Percentiles rank a stretch among this genome's conserved stretches.
These are phyloP conservation scores for Melampsora americana DNA, from an alignment of 1,284 basidiomycete species.

Conservation along the genomic window DNA sequence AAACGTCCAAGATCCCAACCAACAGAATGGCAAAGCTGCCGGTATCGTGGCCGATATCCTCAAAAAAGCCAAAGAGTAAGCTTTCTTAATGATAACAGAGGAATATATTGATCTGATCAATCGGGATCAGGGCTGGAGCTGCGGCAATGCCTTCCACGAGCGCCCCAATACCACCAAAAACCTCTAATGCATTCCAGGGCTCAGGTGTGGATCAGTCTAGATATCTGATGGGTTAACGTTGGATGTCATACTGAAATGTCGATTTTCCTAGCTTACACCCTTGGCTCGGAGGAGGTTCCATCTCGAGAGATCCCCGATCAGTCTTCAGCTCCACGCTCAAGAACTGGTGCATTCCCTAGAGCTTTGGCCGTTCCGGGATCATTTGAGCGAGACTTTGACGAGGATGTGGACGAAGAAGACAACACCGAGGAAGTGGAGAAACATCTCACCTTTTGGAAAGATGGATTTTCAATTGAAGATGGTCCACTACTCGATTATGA, in stretches of 20 bases:
- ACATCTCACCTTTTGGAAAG: constrained; percentile 84
- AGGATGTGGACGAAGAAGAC: constrained; percentile 56
- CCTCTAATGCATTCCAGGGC: constrained; percentile 58
- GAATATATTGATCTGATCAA: constrained; percentile 13
- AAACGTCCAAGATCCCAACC: constrained; percentile 77
- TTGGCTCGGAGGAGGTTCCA: constrained; percentile 81
- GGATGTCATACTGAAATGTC: not conserved
- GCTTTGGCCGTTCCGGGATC: constrained; percentile 44
- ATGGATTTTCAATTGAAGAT: constrained; percentile 90
- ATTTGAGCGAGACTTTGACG: constrained; percentile 42
- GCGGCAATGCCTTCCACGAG: constrained; percentile 10
- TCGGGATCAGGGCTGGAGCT: constrained; percentile 31
- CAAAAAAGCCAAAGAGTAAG: constrained; percentile 74
- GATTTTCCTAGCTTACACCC: constrained; percentile 63
- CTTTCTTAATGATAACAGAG: constrained; percentile 45
- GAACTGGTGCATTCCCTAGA: constrained; percentile 44
- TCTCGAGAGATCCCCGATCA: constrained; percentile 65
- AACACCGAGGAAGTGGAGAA: constrained; percentile 67
- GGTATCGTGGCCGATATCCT: constrained; percentile 76
- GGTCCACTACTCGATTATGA: constrained; percentile 81
- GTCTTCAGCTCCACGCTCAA: constrained; percentile 45
- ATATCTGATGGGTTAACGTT: not conserved
- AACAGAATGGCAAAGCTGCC: constrained; percentile 61
- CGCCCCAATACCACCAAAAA: constrained; percentile 20
- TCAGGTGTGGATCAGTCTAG: constrained; percentile 45